These are phyloP conservation scores for Aegilops speltoides DNA, from an alignment of 176 grass and related monocot genomes.

Conservation along the genomic window DNA sequence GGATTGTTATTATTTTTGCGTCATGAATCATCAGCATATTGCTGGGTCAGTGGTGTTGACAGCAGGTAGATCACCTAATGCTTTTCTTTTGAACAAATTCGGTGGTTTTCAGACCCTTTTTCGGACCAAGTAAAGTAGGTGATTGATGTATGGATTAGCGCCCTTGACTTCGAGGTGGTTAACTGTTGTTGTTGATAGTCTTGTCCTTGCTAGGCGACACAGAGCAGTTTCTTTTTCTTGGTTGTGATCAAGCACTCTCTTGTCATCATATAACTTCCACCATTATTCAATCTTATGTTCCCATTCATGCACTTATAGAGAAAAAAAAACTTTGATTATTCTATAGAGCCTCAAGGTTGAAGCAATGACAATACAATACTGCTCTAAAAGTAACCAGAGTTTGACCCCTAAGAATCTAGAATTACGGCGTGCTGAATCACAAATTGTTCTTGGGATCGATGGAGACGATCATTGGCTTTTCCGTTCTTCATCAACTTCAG, in stretches of 20 bases:
- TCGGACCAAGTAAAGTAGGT: conserved; percentile 1
- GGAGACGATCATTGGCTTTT: not conserved
- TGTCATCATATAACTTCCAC: not conserved
- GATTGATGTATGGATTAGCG: conserved; percentile 42
- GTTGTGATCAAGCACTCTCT: conserved; percentile 28
- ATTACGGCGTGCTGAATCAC: not conserved
- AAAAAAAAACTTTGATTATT: not conserved
- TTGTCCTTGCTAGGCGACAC: conserved; percentile 19
- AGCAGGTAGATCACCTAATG: conserved; percentile 48
- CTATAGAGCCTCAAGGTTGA: conserved; percentile 6
- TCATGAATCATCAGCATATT: not conserved
- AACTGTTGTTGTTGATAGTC: not conserved
- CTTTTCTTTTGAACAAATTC: conserved; percentile 6
- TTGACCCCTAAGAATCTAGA: not conserved
- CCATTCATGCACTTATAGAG: not conserved
- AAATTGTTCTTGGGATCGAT: not conserved
- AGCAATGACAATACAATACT: not conserved
- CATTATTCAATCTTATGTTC: not conserved
- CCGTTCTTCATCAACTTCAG: not conserved
- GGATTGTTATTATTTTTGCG: not conserved
- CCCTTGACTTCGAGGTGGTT: conserved; percentile 43
- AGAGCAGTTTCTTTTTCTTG: not conserved
- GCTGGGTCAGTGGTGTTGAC: not conserved
- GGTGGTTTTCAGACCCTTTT: not conserved
- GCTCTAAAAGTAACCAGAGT: not conserved